Evolutionary conservation across 805 yeast genomes (phyloP), one percentile per base, ranked within the genome.

Genomic region (Ogataea paraovalis): DNA sequence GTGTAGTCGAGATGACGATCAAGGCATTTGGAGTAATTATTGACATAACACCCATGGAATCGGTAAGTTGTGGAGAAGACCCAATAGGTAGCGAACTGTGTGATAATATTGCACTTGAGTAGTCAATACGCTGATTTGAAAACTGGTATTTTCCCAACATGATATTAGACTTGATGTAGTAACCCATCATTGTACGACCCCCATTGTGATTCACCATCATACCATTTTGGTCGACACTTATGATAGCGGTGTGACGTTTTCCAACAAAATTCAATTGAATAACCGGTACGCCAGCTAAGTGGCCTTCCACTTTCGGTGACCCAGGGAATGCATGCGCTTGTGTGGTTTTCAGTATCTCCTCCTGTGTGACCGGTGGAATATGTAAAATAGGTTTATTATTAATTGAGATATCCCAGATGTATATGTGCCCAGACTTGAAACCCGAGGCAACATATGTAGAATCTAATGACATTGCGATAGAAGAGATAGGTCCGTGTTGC

Each of bases 361-460:
- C 51, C 21, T 54, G 54, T 0, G 62, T 54, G 7, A 64, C 53
- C 2, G 74, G 70, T 3, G 59, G 47, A 9, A 68, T 59, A 36
- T 56, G 56, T 34, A 69, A 42, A n/a, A 56, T 43, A 7, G 70
- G 71, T 9, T 47, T 56, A 39, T 43, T 46, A 21, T 61, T 64
- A 27, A 61, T 64, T 13, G 61, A 53, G 23, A 84, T 55, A 51
- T 86, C 82, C 96, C 96, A 92, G 2, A 87, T 55, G 25, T 74
- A 67, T 2, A 91, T 73, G 45, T 70, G 71, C 0, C 97, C 98
- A 20, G 73, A 66, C 4, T 72, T 69, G 53, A 76, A 80, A 1
- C 96, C 96, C 0, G 82, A 84, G 0, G 85, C 88, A 2, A 89
- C 52, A 56, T 75, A 78, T 0, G 85, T 72, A 1, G 87, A 84